Percentiles rank a stretch among this genome's conserved stretches.
Evolutionary conservation across 148 eudicot species (phyloP).

Genomic region (Rhododendron simsii): DNA sequence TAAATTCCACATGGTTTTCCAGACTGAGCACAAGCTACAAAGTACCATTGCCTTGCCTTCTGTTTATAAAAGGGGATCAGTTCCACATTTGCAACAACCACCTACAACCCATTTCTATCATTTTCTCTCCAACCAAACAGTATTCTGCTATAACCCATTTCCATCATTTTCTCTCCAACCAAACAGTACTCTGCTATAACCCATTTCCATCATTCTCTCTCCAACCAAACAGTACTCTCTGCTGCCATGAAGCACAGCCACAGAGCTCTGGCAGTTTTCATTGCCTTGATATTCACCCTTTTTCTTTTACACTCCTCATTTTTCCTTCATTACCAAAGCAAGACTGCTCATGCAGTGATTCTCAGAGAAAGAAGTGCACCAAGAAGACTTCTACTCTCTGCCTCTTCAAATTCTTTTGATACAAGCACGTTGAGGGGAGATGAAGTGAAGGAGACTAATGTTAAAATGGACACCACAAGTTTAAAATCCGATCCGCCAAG

Average conservation of each 20-base stretch:
- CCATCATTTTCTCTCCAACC: no score
- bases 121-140: no score
- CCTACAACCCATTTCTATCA: no score
- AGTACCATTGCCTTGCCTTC: neutral
- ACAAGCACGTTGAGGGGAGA: neutral
- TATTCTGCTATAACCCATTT: no score
- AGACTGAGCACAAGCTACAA: slow-evolving; percentile 12
- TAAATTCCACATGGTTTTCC: no score
- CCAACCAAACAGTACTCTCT: slow-evolving; percentile 16
- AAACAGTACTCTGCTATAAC: no score
- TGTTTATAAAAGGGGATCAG: neutral
- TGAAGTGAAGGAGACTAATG: neutral
- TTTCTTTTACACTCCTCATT: neutral
- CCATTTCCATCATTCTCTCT: neutral
- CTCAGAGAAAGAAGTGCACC: slow-evolving; percentile 8
- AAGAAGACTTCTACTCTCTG: slow-evolving; percentile 10
- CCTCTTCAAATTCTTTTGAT: neutral
- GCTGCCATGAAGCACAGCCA: slow-evolving; percentile 23
- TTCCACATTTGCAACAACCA: slow-evolving; percentile 9
- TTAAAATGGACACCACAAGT: neutral
- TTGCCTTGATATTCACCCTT: slow-evolving; percentile 24
- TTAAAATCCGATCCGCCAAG: neutral
- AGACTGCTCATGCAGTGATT: neutral
- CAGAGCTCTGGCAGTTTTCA: slow-evolving; percentile 15
- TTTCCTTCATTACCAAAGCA: neutral